Conservation (phyloP, 345 rosid species). For the Hypericum perforatum region DNA sequence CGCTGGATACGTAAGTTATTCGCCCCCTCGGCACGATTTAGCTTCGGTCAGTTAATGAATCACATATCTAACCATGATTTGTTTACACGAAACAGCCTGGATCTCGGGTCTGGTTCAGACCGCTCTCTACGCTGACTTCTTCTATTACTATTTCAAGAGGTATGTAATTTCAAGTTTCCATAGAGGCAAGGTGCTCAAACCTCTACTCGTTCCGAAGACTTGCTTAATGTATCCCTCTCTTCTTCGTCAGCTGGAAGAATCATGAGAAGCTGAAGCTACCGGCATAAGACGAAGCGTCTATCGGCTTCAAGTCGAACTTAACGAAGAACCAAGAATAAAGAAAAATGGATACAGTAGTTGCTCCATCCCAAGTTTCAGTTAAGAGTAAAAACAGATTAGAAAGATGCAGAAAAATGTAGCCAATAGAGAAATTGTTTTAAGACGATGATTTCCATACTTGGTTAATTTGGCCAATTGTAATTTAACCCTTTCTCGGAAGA, state of each 20-base stretch:
- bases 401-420: no score
- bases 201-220: background rate
- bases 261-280: conserved; percentile 33
- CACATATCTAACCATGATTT: background rate
- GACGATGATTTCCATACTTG: no score
- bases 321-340: no score
- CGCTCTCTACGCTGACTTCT: conserved; percentile 37
- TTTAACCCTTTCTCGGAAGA: no score
- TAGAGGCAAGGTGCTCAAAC: background rate
- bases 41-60: background rate
- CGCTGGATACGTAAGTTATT: conserved; percentile 36
- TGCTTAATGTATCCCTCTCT: background rate
- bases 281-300: conserved; percentile 11
- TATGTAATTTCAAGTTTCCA: conserved; percentile 4
- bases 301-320: no score
- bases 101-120: conserved; percentile 39
- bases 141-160: conserved; percentile 42
- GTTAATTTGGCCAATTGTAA: no score
- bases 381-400: no score
- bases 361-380: no score
- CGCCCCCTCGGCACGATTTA: background rate
- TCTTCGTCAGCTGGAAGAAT: conserved; percentile 32
- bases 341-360: no score
- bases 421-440: no score
- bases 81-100: conserved; percentile 30